phyloP scores from a whole-genome alignment of 1,139 yeast species.

The Debaryomyces sp. region DNA sequence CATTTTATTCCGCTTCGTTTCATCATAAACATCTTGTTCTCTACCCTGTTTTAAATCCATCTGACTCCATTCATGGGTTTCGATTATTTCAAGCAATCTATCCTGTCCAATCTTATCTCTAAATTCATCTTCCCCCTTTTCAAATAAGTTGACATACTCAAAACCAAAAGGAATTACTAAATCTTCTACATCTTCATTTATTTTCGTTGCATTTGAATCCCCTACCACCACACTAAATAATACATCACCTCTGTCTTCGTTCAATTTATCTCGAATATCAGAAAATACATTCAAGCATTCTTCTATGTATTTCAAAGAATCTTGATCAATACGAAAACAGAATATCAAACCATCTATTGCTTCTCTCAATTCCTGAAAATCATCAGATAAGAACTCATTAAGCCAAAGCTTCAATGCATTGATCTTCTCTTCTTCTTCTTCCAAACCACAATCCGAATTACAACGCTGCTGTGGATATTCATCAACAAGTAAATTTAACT shows the following conservation, averaged over 20 bases:
- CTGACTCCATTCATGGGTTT: conserved; percentile 44
- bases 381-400: conserved; percentile 32
- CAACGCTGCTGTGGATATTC: conserved; percentile 35
- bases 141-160: conserved; percentile 31
- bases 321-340: conserved; percentile 29
- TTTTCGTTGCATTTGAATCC: conserved; percentile 7
- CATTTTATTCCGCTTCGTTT: conserved; percentile 24
- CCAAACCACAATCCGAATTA: background rate
- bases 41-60: conserved; percentile 13
- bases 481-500: conserved; percentile 39
- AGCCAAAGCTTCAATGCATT: conserved; percentile 29
- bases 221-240: conserved; percentile 34
- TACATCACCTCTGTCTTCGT: conserved; percentile 18
- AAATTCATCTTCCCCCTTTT: conserved; percentile 28
- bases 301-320: conserved; percentile 17
- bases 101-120: conserved; percentile 30
- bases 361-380: conserved; percentile 39
- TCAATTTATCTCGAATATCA: conserved; percentile 18
- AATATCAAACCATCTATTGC: conserved; percentile 43
- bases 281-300: conserved; percentile 18
- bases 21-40: conserved; percentile 14
- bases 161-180: conserved; percentile 29
- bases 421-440: conserved; percentile 11
- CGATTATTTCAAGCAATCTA: conserved; percentile 38
- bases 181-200: conserved; percentile 33